These are phyloP conservation scores for Lagerstroemia speciosa DNA, from an alignment of 345 rosid genomes.

Conservation along the genomic window DNA sequence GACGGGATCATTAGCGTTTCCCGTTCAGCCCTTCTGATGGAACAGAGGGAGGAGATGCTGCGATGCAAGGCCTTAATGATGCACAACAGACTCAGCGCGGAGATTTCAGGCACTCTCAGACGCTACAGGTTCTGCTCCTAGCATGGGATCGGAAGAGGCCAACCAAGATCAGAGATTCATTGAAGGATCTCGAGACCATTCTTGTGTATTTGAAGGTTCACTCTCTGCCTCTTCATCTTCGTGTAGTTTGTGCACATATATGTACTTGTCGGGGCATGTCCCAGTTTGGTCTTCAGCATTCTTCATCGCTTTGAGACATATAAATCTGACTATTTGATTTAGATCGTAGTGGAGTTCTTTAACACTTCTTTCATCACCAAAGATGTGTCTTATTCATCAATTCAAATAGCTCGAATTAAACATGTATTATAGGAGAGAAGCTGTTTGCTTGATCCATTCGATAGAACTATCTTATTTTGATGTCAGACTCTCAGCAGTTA, in stretches of 20 bases:
- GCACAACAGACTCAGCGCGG: conserved; percentile 18
- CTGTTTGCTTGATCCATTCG: no score
- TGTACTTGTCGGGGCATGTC: no score
- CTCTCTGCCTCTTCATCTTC: neutral
- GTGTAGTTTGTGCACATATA: neutral
- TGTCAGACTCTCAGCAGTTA: no score
- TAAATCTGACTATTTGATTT: no score
- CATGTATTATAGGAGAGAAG: no score
- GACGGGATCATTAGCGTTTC: neutral
- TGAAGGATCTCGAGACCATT: conserved; percentile 19
- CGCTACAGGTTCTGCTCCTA: conserved; percentile 23
- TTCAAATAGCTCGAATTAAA: no score
- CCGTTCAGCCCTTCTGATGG: conserved; percentile 14
- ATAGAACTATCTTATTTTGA: no score
- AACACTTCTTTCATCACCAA: no score
- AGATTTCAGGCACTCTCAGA: conserved; percentile 14
- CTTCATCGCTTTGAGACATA: no score
- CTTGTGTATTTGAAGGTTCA: conserved; percentile 23
- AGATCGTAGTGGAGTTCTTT: no score
- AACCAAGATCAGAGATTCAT: conserved; percentile 26
- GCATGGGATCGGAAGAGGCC: conserved; percentile 26
- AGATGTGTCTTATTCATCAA: no score
- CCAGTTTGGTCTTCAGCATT: no score
- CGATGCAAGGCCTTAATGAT: conserved; percentile 23
- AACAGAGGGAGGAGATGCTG: conserved; percentile 18